These are phyloP conservation scores for Apiospora pterosperma DNA, from an alignment of 2,329 filamentous ascomycete species.

Conservation along the genomic window DNA sequence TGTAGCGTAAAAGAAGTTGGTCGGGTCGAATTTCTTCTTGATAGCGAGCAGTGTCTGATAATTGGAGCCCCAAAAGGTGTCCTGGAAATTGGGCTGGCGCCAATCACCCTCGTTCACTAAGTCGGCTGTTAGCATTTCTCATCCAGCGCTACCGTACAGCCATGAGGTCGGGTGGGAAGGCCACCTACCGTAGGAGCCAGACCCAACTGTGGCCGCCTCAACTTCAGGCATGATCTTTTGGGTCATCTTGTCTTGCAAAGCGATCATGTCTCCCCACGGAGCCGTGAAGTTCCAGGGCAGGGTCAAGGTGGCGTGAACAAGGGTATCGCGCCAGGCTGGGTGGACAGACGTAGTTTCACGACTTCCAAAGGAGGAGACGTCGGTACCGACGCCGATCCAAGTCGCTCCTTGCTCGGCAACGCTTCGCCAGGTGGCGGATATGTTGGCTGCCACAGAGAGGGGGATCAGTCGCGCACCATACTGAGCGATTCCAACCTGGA, in stretches of 20 bases:
- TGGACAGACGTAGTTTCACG: slow-evolving; percentile 26
- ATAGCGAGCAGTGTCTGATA: background rate
- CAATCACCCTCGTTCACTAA: slow-evolving; percentile 39
- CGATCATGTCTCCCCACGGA: slow-evolving; percentile 19
- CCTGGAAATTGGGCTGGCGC: slow-evolving; percentile 28
- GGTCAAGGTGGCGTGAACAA: slow-evolving; percentile 16
- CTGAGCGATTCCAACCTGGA: slow-evolving; percentile 29
- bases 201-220: slow-evolving; percentile 19
- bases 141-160: background rate
- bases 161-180: background rate
- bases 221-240: slow-evolving; percentile 25
- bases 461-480: slow-evolving; percentile 34
- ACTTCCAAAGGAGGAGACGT: slow-evolving; percentile 21
- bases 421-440: slow-evolving; percentile 24
- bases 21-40: slow-evolving; percentile 2
- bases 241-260: slow-evolving; percentile 26
- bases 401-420: slow-evolving; percentile 28
- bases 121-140: background rate
- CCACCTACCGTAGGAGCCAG: slow-evolving; percentile 22
- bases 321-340: slow-evolving; percentile 31
- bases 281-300: slow-evolving; percentile 18
- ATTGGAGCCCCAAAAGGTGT: slow-evolving; percentile 20
- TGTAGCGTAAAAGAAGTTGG: slow-evolving; percentile 4
- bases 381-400: slow-evolving; percentile 27
- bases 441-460: slow-evolving; percentile 24